These are phyloP conservation scores for Pythium dissimile DNA, from an alignment of 352 stramenopile species.

Conservation along the genomic window DNA sequence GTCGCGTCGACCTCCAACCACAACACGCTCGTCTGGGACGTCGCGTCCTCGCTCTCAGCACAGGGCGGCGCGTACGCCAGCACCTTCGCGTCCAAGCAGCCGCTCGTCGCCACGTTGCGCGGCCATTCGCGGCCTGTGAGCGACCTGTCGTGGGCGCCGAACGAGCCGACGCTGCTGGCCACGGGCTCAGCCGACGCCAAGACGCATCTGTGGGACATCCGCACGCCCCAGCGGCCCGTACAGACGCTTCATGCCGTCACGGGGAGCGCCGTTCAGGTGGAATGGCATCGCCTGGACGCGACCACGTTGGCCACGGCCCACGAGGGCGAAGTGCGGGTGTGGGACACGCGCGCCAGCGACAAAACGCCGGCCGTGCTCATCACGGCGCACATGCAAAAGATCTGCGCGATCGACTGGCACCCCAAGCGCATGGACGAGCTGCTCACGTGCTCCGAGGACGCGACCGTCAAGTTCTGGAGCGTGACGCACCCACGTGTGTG, in stretches of 20 bases:
- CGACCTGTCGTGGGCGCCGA: constrained; percentile 73
- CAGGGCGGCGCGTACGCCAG: neutral
- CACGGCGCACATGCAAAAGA: constrained; percentile 82
- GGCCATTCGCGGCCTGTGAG: constrained; percentile 73
- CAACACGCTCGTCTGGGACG: constrained; percentile 81
- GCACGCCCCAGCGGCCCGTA: constrained; percentile 61
- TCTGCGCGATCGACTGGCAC: constrained; percentile 82
- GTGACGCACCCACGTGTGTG: constrained; percentile 55
- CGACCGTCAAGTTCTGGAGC: constrained; percentile 85
- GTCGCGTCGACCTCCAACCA: constrained; percentile 80
- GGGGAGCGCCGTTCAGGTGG: constrained; percentile 61
- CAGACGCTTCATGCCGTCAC: constrained; percentile 72
- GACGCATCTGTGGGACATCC: constrained; percentile 79
- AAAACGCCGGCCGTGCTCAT: constrained; percentile 54
- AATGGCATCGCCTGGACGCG: constrained; percentile 73
- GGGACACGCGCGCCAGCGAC: constrained; percentile 63
- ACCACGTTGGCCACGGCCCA: constrained; percentile 75
- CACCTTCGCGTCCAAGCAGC: constrained; percentile 31
- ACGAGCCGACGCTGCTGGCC: constrained; percentile 69
- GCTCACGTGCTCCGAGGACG: constrained; percentile 84
- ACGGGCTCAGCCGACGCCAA: constrained; percentile 76
- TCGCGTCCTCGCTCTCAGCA: constrained; percentile 28
- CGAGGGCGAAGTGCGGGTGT: constrained; percentile 74
- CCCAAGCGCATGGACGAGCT: constrained; percentile 71
- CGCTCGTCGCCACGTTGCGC: constrained; percentile 69